Base-by-base conservation (phyloP, 176 grass and related monocot genomes). In the Neostapfia colusana region DNA sequence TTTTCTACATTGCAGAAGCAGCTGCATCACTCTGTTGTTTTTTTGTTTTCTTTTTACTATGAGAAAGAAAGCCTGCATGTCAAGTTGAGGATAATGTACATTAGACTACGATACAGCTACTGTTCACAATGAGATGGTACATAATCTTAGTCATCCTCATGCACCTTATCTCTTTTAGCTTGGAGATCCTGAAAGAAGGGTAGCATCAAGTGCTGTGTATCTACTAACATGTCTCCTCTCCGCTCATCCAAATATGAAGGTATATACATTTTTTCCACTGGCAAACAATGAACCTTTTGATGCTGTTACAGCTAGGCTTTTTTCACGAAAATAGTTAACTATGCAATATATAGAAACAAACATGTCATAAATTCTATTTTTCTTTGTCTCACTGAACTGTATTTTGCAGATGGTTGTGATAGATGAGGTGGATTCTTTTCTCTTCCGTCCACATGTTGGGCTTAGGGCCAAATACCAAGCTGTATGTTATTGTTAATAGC, bases 171-270 rank as follows among this genome's bases (percentile, higher is more conserved):
- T 70, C 34, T 21, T 85, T 83, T 76, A 93, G 95, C 91, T 97
- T 63, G 95, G 95, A 31, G 95, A 97, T 90, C 95, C 95, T 57
- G 95, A 93, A 79, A 91, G 84, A 70, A 97, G 67, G 77, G 95
- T 89, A 75, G 89, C 95, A 83, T 97, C 95, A 51, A 88, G 87
- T 83, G 91, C 91, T 56, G 81, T 79, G 37, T 93, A 97, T 88
- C 82, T 93, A 34, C 88, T 97, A 85, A 93, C 88, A 54, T 83
- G 91, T 83, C 84, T 97, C 21, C 72, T 93, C 6, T 77, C 89
- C 46, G 73, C 76, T 60, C 95, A 97, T 90, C 95, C 91, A 77
- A 97, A 97, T 88, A 97, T 97, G 95, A 97, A 91, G 88, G 89
- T 85, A 89, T 67, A 23, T 82, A 14, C 21, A 51, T 72, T 63